These are phyloP conservation scores for Populus davidiana DNA, from an alignment of 345 rosid species.

Conservation along the genomic window DNA sequence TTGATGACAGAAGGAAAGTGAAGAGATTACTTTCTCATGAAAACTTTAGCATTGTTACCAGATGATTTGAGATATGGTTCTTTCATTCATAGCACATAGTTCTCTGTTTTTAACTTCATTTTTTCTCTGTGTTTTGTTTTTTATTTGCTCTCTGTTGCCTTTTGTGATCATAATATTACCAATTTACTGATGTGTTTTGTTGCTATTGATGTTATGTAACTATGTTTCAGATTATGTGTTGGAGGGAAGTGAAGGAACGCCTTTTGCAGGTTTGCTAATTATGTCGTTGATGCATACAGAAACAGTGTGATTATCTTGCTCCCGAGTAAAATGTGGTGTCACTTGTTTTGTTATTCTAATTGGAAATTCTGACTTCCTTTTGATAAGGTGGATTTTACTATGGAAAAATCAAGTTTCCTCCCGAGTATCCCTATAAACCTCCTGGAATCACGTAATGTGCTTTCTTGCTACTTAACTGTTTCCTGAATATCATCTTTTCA, in stretches of 20 bases:
- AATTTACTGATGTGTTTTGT: background rate
- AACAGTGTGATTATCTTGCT: slow-evolving; percentile 10
- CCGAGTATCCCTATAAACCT: slow-evolving; percentile 96
- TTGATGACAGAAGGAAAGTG: background rate
- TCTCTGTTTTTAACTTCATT: background rate
- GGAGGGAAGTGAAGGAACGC: slow-evolving; percentile 95
- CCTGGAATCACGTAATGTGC: slow-evolving; percentile 88
- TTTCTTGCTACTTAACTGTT: slow-evolving; percentile 15
- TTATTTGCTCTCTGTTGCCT: background rate
- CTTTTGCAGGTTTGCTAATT: slow-evolving; percentile 73
- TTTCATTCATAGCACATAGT: background rate
- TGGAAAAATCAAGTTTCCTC: slow-evolving; percentile 96
- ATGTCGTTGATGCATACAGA: slow-evolving; percentile 1
- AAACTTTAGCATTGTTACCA: background rate
- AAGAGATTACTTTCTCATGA: background rate
- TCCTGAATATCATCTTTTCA: background rate
- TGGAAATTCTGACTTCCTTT: background rate
- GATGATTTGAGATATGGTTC: background rate
- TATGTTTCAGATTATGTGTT: slow-evolving; percentile 73
- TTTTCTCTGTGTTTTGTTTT: background rate
- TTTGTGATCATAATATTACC: slow-evolving; percentile 2
- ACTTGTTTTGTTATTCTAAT: background rate
- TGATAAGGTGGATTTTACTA: slow-evolving; percentile 76
- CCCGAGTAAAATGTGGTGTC: slow-evolving; percentile 5
- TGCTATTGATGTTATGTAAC: slow-evolving; percentile 12